phyloP scores from a whole-genome alignment of 306 rosid genomes.

The Vachellia pachyceras region DNA sequence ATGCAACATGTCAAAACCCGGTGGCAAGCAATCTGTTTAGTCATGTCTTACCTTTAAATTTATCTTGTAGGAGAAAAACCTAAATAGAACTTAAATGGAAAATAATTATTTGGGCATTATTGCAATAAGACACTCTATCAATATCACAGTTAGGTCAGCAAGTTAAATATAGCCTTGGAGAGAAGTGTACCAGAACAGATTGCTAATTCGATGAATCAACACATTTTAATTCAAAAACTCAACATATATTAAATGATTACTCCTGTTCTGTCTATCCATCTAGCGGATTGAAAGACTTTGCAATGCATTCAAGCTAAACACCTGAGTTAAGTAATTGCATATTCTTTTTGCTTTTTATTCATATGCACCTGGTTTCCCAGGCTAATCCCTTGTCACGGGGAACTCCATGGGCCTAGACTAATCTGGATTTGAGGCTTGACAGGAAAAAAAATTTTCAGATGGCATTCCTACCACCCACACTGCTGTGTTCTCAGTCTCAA shows the following conservation, averaged over 20 bases:
- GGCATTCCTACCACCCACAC: too few relatives aligned
- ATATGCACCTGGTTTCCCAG: too few relatives aligned
- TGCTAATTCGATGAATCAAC: background rate
- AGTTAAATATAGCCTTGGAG: background rate
- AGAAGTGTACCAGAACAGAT: background rate
- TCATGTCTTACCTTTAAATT: background rate
- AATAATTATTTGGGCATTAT: background rate
- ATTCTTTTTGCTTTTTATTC: too few relatives aligned
- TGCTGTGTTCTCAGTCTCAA: too few relatives aligned
- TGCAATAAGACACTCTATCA: background rate
- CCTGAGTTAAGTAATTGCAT: background rate
- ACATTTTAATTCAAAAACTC: constrained; percentile 1
- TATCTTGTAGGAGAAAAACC: background rate
- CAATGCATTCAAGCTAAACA: constrained; percentile 8
- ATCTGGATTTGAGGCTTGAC: too few relatives aligned
- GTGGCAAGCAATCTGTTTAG: background rate
- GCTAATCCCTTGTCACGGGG: too few relatives aligned
- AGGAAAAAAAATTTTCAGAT: too few relatives aligned
- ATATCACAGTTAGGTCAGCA: background rate
- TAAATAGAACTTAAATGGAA: background rate
- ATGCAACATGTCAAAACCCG: background rate
- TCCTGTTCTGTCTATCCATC: background rate
- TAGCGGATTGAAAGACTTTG: background rate
- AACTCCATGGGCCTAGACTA: too few relatives aligned
- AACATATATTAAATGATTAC: background rate